These are phyloP conservation scores for Conoideocrella luteorostrata DNA, from an alignment of 2,329 filamentous ascomycete genomes.

Conservation along the genomic window DNA sequence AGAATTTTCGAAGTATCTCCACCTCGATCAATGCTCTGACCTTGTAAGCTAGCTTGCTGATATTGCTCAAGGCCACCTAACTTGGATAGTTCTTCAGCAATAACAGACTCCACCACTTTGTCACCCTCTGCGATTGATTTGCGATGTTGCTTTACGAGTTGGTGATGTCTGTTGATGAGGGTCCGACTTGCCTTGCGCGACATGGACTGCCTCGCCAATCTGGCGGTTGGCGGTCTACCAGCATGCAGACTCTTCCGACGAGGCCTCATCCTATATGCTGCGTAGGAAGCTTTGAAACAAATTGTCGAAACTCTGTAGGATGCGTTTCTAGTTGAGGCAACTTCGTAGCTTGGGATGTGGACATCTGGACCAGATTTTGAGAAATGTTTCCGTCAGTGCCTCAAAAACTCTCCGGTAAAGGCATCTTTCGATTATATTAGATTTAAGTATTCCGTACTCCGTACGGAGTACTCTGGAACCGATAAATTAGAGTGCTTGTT, in stretches of 20 bases:
- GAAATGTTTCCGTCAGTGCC: too few relatives aligned
- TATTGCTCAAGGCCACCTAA: slow-evolving; percentile 58
- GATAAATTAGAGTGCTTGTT: too few relatives aligned
- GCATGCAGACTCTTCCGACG: slow-evolving; percentile 36
- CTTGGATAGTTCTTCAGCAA: slow-evolving; percentile 48
- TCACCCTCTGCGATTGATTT: slow-evolving; percentile 52
- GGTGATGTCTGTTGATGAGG: slow-evolving; percentile 60
- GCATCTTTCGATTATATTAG: too few relatives aligned
- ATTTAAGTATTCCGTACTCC: too few relatives aligned
- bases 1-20: slow-evolving; percentile 61
- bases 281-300: too few relatives aligned
- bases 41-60: slow-evolving; percentile 62
- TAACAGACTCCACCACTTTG: slow-evolving; percentile 32
- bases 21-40: slow-evolving; percentile 58
- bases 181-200: slow-evolving; percentile 58
- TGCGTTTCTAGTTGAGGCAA: too few relatives aligned
- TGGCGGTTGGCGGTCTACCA: slow-evolving; percentile 51
- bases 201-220: slow-evolving; percentile 46
- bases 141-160: slow-evolving; percentile 54
- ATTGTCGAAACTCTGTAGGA: background rate
- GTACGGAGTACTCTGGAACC: too few relatives aligned
- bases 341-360: too few relatives aligned
- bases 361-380: too few relatives aligned
- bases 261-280: slow-evolving; percentile 30
- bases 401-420: too few relatives aligned